These are phyloP conservation scores for Diplotaxis tenuifolia DNA, from an alignment of 345 rosid genomes.

Conservation along the genomic window DNA sequence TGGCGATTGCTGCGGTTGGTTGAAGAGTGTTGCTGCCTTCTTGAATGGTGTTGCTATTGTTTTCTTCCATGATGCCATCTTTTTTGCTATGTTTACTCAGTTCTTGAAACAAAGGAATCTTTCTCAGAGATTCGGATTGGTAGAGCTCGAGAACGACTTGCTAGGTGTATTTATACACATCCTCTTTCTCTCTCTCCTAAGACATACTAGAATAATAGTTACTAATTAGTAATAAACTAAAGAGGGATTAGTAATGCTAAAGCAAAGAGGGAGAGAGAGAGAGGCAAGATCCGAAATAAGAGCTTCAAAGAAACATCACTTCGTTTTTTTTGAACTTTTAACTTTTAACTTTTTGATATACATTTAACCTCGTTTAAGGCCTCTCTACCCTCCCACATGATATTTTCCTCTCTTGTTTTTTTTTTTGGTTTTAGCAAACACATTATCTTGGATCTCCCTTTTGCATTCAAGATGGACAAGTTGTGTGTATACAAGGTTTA, in stretches of 20 bases:
- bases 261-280: constrained; percentile 15
- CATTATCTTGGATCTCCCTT: neutral
- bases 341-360: constrained; percentile 24
- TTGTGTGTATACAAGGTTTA: no score
- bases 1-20: constrained; percentile 45
- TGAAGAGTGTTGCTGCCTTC: constrained; percentile 83
- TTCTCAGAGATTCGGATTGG: constrained; percentile 19
- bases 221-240: constrained; percentile 15
- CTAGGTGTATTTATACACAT: constrained; percentile 32
- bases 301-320: constrained; percentile 45
- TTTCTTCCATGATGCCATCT: constrained; percentile 84
- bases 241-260: constrained; percentile 21
- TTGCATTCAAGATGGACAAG: constrained; percentile 19
- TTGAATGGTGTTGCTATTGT: constrained; percentile 72
- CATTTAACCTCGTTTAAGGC: constrained; percentile 36
- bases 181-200: neutral
- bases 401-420: neutral
- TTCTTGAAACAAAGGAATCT: constrained; percentile 25
- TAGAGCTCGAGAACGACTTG: constrained; percentile 36
- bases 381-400: constrained; percentile 38
- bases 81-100: neutral
- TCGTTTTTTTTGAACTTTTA: constrained; percentile 2
- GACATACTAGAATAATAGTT: no score
- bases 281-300: constrained; percentile 78
- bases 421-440: neutral